These are phyloP conservation scores for Globisporangium nunn DNA, from an alignment of 352 stramenopile genomes.

Conservation along the genomic window DNA sequence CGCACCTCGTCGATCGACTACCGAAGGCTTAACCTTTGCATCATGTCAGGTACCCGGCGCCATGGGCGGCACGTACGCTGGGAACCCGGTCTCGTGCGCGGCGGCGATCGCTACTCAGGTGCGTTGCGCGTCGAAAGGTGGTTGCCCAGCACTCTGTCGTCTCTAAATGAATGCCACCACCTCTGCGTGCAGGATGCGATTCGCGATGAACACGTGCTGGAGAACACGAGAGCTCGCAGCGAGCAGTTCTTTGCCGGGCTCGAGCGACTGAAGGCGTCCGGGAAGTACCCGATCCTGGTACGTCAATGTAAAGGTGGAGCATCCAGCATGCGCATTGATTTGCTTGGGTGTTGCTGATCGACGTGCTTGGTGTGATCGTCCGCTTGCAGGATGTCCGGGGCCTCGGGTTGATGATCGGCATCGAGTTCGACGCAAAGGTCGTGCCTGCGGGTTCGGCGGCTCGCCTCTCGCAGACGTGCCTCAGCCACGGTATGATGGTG, in stretches of 20 bases:
- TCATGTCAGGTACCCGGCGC: constrained; percentile 58
- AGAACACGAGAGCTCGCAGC: constrained; percentile 70
- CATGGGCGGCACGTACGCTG: constrained; percentile 91
- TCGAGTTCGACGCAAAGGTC: constrained; percentile 81
- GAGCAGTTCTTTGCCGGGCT: constrained; percentile 69
- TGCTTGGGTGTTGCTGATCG: too few relatives aligned
- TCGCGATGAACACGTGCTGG: constrained; percentile 85
- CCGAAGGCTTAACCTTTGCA: background rate
- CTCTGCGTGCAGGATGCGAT: constrained; percentile 61
- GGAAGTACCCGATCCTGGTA: constrained; percentile 55
- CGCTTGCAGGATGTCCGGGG: constrained; percentile 68
- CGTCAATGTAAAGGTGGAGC: too few relatives aligned
- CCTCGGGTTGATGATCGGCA: constrained; percentile 88
- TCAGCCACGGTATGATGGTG: constrained; percentile 86
- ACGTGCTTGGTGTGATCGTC: too few relatives aligned
- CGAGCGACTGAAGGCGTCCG: constrained; percentile 60
- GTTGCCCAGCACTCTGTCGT: too few relatives aligned
- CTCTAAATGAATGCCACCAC: too few relatives aligned
- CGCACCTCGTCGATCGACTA: background rate
- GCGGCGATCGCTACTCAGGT: constrained; percentile 78
- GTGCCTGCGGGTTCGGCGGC: constrained; percentile 48
- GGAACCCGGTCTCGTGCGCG: constrained; percentile 89
- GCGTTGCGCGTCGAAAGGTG: background rate
- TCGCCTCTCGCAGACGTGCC: constrained; percentile 69
- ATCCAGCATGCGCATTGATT: too few relatives aligned